These are phyloP conservation scores for Torrubiella hemipterigena DNA, from an alignment of 2,329 filamentous ascomycete genomes.

Conservation along the genomic window DNA sequence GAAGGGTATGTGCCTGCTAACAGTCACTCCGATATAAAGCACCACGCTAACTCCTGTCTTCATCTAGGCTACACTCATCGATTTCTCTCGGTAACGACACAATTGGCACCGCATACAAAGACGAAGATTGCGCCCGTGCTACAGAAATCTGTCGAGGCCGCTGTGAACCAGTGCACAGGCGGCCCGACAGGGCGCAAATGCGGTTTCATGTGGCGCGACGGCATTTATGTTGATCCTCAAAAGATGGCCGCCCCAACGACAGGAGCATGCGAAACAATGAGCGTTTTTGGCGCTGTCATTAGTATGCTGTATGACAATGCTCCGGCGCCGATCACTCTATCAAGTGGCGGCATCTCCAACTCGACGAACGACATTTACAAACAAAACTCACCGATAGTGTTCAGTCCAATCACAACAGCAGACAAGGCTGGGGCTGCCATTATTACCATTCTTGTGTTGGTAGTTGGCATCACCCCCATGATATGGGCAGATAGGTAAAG, in stretches of 20 bases:
- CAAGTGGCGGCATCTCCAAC: slow-evolving; percentile 38
- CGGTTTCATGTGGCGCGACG: slow-evolving; percentile 40
- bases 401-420: slow-evolving; percentile 24
- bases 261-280: slow-evolving; percentile 46
- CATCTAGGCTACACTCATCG: slow-evolving; percentile 23
- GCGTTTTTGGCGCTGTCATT: slow-evolving; percentile 41
- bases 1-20: slow-evolving; percentile 44
- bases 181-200: slow-evolving; percentile 38
- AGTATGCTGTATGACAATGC: slow-evolving; percentile 33
- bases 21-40: too few species aligned
- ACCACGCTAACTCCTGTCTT: too few species aligned
- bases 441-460: slow-evolving; percentile 25
- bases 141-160: slow-evolving; percentile 37
- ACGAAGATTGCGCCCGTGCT: slow-evolving; percentile 37
- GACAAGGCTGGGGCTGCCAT: slow-evolving; percentile 36
- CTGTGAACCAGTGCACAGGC: slow-evolving; percentile 36
- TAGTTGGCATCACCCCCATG: background rate
- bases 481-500: too few species aligned
- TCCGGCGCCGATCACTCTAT: slow-evolving; percentile 29
- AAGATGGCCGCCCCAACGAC: slow-evolving; percentile 41
- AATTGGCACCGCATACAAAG: slow-evolving; percentile 41
- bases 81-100: slow-evolving; percentile 39
- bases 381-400: slow-evolving; percentile 18
- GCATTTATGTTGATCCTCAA: slow-evolving; percentile 38
- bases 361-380: slow-evolving; percentile 28